Percentiles rank a stretch among this genome's conserved stretches.
Conservation (phyloP, 2,329 filamentous ascomycete genomes). For the Alternaria brassicicola region DNA sequence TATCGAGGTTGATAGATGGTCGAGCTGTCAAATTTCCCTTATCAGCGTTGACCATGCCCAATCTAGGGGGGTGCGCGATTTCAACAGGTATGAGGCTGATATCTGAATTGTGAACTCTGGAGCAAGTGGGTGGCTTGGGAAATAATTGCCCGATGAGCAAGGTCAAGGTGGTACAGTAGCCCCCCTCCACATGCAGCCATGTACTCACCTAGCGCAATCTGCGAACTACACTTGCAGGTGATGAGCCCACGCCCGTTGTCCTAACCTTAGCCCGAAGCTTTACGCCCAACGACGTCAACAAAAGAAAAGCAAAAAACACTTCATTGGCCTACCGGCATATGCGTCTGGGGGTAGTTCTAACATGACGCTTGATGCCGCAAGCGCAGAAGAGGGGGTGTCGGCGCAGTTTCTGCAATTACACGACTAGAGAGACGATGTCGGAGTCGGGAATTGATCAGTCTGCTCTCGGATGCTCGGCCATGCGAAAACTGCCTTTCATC, state of each 20-base stretch:
- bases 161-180: neutral
- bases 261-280: neutral
- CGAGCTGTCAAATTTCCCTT: conserved; percentile 9
- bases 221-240: conserved; percentile 1
- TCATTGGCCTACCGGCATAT: conserved; percentile 1
- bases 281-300: conserved; percentile 2
- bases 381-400: neutral
- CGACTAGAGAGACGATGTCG: neutral
- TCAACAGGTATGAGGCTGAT: neutral
- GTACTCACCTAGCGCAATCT: neutral
- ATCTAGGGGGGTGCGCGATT: neutral
- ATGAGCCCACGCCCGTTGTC: neutral
- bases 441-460: neutral
- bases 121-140: conserved; percentile 2
- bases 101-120: neutral
- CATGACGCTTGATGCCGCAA: conserved; percentile 1
- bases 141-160: conserved; percentile 6
- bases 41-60: neutral
- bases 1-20: neutral
- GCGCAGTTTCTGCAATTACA: neutral
- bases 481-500: neutral
- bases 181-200: conserved; percentile 4
- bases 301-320: neutral
- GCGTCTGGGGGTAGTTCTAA: neutral
- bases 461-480: neutral